Conservation (phyloP, 1,284 basidiomycete genomes). For the Jaminaea rosea region DNA sequence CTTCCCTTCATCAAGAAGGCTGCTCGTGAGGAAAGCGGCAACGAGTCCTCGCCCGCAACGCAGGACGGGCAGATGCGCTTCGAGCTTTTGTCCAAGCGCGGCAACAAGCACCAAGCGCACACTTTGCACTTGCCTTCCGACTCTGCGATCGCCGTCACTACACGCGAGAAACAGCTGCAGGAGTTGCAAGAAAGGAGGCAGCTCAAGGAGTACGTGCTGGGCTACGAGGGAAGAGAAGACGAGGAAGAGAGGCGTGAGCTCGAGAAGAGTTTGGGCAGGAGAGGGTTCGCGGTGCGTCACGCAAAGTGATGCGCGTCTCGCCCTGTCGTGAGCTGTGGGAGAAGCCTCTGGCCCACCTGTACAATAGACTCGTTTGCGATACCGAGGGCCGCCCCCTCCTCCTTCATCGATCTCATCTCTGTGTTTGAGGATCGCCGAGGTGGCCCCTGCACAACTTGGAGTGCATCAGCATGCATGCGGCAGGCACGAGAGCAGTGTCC, state of each 20-base stretch:
- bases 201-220: slow-evolving; percentile 40
- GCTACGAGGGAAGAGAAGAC: slow-evolving; percentile 48
- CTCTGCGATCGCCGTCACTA: slow-evolving; percentile 35
- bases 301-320: no score
- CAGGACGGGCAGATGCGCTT: slow-evolving; percentile 68
- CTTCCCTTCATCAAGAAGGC: slow-evolving; percentile 11
- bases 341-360: no score
- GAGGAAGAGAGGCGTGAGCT: slow-evolving; percentile 3
- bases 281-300: neutral
- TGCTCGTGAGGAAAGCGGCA: neutral
- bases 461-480: no score
- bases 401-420: no score
- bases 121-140: slow-evolving; percentile 31
- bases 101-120: slow-evolving; percentile 60
- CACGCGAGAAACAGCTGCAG: slow-evolving; percentile 32
- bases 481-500: no score
- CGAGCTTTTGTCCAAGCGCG: slow-evolving; percentile 82
- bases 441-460: no score
- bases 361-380: no score
- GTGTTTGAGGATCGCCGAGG: no score
- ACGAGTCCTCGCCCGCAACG: slow-evolving; percentile 49
- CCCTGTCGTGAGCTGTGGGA: no score
- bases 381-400: no score
- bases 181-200: slow-evolving; percentile 37
- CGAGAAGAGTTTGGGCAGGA: neutral